Evolutionary conservation across 1,139 yeast genomes (phyloP).

Genomic region (Pichia cactophila): DNA sequence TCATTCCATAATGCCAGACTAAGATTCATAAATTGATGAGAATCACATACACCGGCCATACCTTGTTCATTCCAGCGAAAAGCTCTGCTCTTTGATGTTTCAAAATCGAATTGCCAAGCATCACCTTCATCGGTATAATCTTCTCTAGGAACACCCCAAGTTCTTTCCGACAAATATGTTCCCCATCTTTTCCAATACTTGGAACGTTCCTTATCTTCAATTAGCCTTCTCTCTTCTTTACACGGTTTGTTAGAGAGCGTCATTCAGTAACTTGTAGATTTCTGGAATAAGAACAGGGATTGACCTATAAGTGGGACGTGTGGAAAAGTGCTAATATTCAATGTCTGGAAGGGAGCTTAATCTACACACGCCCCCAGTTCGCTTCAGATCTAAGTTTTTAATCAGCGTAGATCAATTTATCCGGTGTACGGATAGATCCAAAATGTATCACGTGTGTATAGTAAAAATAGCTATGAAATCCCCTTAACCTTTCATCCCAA

Average conservation of each 20-base stretch:
- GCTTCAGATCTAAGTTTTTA: too few relatives aligned
- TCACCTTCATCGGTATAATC: conserved; percentile 85
- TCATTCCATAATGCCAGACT: conserved; percentile 91
- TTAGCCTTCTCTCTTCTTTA: conserved; percentile 60
- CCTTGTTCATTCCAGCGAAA: conserved; percentile 99
- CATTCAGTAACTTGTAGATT: not conserved
- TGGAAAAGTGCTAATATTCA: not conserved
- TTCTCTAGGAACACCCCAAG: conserved; percentile 93
- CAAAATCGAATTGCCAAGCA: conserved; percentile 93
- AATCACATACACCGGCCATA: conserved; percentile 83
- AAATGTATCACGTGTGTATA: too few relatives aligned
- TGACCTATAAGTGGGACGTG: not conserved
- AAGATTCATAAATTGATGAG: conserved; percentile 71
- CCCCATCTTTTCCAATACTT: conserved; percentile 90
- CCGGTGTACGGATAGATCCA: too few relatives aligned
- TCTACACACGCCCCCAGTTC: too few relatives aligned
- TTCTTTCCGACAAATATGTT: conserved; percentile 82
- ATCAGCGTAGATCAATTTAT: too few relatives aligned
- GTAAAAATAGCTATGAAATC: too few relatives aligned
- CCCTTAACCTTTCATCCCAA: too few relatives aligned
- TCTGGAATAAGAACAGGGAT: not conserved
- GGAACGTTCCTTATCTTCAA: conserved; percentile 46
- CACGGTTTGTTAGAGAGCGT: conserved; percentile 16
- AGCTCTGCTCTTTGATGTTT: conserved; percentile 73
- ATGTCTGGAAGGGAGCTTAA: too few relatives aligned